Evolutionary conservation across 2,329 filamentous ascomycete genomes (phyloP), one percentile per base, ranked within the genome.

Genomic region (Tolypocladium tundrense): DNA sequence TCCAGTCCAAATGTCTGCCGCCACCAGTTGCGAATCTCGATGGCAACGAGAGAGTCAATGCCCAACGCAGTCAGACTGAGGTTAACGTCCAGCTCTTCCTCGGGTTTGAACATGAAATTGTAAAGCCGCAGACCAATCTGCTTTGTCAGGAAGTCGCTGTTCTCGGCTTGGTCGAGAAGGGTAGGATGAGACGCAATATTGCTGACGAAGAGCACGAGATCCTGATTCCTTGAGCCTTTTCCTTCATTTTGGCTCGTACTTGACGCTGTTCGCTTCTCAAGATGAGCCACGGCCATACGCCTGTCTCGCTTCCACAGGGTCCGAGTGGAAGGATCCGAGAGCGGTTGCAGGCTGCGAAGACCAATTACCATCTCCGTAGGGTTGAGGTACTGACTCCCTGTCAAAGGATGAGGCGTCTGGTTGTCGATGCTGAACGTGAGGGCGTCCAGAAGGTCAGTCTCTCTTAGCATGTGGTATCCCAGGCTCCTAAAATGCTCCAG

Each of bases 11-110:
- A 52, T 19, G 58, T 59, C n/a, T 58, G 57, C 14, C 58, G 40
- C 27, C 60, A 55, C 63, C 63, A 65, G 39, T 60, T 62, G 3
- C 61, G 59, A 10, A 65, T 58, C 56, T 65, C 63, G 21, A 65
- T 60, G 4, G 56, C 63, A 1, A 65, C 59, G 37, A 65, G 40
- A 13, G 62, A 64, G 45, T 65, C 63, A 21, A 63, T 40, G 52
- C 60, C 61, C 10, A 64, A 16, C 11, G 57, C 64, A 48, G 54
- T 57, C 54, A 60, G 59, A 37, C 37, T 57, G 48, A 48, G 24
- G 10, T 35, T 57, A 43, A 35, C 59, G 27, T 43, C 57, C 13
- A 55, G 57, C 19, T 45, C 57, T 54, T 54, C 62, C 31, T 61
- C 52, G 10, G 51, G 48, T 21, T 51, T 55, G 50, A 63, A 60